phyloP scores from a whole-genome alignment of 2,329 filamentous ascomycete species.

The Diaporthe capsici region DNA sequence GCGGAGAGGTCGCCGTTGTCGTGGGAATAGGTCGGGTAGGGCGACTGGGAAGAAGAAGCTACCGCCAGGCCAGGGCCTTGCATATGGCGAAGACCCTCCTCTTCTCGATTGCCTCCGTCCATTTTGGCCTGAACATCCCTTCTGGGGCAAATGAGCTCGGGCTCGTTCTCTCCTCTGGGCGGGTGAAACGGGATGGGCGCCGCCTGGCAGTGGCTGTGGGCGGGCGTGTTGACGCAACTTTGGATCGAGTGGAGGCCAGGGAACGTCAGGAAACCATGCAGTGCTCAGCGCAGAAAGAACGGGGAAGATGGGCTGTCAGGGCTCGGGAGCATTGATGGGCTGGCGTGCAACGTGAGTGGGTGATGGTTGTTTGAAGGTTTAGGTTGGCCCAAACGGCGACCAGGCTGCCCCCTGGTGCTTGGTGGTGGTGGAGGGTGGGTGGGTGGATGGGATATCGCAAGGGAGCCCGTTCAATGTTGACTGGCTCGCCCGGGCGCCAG shows the following conservation, averaged over 20 bases:
- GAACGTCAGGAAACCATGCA: constrained; percentile 58
- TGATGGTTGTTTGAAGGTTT: constrained; percentile 45
- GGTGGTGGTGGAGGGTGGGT: constrained; percentile 35
- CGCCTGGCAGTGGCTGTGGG: constrained; percentile 35
- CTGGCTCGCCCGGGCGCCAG: constrained; percentile 18
- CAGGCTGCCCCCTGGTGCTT: constrained; percentile 37
- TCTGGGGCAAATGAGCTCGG: constrained; percentile 40
- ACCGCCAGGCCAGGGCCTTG: constrained; percentile 49
- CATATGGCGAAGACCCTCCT: constrained; percentile 53
- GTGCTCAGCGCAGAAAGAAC: constrained; percentile 44
- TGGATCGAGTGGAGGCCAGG: constrained; percentile 47
- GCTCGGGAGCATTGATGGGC: constrained; percentile 62
- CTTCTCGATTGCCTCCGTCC: constrained; percentile 62
- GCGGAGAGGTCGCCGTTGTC: constrained; percentile 47
- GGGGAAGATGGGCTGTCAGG: constrained; percentile 48
- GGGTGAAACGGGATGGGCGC: constrained; percentile 37
- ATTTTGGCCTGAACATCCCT: constrained; percentile 60
- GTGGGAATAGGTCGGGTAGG: constrained; percentile 48
- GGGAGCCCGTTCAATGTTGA: constrained; percentile 35
- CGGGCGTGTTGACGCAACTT: constrained; percentile 31
- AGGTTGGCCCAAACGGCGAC: constrained; percentile 37
- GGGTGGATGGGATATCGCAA: constrained; percentile 34
- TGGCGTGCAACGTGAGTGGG: constrained; percentile 56
- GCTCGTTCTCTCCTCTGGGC: constrained; percentile 33
- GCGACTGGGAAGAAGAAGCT: constrained; percentile 50